Base-by-base conservation (phyloP, 2,329 filamentous ascomycete genomes). In the Sporothrix inflata region DNA sequence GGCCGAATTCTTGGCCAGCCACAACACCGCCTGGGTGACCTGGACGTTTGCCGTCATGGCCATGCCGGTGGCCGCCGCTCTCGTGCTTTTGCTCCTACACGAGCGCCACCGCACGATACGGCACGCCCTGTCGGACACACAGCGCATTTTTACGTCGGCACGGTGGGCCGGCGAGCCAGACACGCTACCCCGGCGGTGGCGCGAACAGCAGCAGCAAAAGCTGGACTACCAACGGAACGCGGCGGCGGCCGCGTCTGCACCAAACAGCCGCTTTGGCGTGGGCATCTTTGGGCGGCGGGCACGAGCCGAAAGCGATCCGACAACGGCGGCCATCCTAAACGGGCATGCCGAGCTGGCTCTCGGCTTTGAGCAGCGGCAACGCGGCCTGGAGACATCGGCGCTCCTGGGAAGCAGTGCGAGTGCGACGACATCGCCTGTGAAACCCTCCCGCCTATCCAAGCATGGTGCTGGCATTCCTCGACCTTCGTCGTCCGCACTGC, bases 21-120 rank as follows among this genome's bases (percentile, higher is more conserved):
- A 91, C 80, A 92, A 92, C 79, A 91, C 90, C 1, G 84, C 86
- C 1, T 92, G 90, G 90, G 89, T 91, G 74, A 86, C 87, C 9
- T 91, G 90, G 87, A 91, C 89, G 0, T 92, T 92, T 79, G 83
- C 90, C 77, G 89, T 89, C 76, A 92, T 92, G 90, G 88, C 89
- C 55, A 84, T 91, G 82, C 90, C 90, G 1, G 88, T 91, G n/a
- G 83, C 87, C 61, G 88, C 90, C 72, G 89, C 90, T 21, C 89
- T 90, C 77, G 80, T 85, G 72, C 90, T 91, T 75, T 83, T 92
- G 24, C 85, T 90, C 78, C 87, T 85, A 45, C 88, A 90, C 73
- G 88, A 90, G 80, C 86, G 90, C 9, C 89, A 91, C 75, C 84
- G 91, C 2, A 83, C 87, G 30, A 84, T 90, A 27, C 86, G 89